phyloP scores from a whole-genome alignment of 1,284 basidiomycete genomes.

The Fomitopsis palustris region DNA sequence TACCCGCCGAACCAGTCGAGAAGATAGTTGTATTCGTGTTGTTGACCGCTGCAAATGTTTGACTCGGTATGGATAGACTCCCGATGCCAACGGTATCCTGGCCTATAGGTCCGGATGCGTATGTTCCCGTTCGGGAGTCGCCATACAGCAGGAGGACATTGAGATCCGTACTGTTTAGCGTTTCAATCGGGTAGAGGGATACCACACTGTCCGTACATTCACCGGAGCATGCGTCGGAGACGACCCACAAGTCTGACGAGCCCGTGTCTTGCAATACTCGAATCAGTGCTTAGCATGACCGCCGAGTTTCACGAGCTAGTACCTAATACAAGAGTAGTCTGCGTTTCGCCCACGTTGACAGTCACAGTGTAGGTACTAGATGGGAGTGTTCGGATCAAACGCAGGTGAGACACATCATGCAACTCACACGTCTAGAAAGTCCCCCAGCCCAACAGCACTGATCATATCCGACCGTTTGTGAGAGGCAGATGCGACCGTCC shows the following conservation, averaged over 20 bases:
- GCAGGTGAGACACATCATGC: background rate
- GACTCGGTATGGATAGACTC: slow-evolving; percentile 26
- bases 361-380: slow-evolving; percentile 31
- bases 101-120: slow-evolving; percentile 32
- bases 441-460: slow-evolving; percentile 24
- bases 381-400: background rate
- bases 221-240: slow-evolving; percentile 28
- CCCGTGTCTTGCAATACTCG: slow-evolving; percentile 29
- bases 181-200: slow-evolving; percentile 25
- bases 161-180: slow-evolving; percentile 22
- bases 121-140: slow-evolving; percentile 35
- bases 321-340: slow-evolving; percentile 29
- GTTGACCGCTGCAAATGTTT: slow-evolving; percentile 33
- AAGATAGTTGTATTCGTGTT: slow-evolving; percentile 34
- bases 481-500: background rate
- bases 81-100: slow-evolving; percentile 32
- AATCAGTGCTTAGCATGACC: background rate
- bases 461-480: slow-evolving; percentile 11
- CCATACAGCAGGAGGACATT: slow-evolving; percentile 29
- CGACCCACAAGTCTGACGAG: slow-evolving; percentile 37
- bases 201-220: slow-evolving; percentile 19
- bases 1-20: slow-evolving; percentile 32
- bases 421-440: slow-evolving; percentile 26
- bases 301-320: background rate
- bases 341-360: slow-evolving; percentile 24